Evolutionary conservation across 306 rosid genomes (phyloP).

Genomic region (Quercus berberidifolia): DNA sequence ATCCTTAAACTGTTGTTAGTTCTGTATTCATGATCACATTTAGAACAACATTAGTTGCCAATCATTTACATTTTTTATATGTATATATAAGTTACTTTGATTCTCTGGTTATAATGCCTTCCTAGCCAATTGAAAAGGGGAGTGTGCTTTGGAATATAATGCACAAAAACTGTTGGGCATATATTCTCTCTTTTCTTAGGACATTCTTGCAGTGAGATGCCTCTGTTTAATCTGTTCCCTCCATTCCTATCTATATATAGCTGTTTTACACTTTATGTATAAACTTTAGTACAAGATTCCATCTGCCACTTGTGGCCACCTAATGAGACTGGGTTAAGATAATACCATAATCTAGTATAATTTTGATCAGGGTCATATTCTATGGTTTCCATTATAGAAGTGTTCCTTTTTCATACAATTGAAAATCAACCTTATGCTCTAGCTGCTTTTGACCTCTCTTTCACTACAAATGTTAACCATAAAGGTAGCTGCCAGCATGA

Average conservation of each 20-base stretch:
- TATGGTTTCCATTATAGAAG: not conserved
- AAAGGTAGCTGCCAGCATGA: not conserved
- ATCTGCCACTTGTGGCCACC: not conserved
- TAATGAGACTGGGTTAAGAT: not conserved
- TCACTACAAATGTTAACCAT: not conserved
- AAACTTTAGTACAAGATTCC: not conserved
- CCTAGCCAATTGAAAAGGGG: not conserved
- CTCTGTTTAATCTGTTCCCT: not conserved
- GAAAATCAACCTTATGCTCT: not conserved
- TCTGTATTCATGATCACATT: not conserved
- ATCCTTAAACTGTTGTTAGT: not conserved
- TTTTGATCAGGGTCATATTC: not conserved
- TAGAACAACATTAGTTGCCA: not conserved
- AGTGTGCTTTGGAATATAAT: not conserved
- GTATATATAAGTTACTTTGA: not conserved
- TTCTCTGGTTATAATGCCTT: not conserved
- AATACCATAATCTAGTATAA: not conserved
- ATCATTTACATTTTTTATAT: not conserved
- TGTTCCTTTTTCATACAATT: no score
- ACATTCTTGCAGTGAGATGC: not conserved
- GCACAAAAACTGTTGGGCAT: not conserved
- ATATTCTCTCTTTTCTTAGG: not conserved
- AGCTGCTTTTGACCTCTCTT: not conserved
- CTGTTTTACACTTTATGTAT: not conserved
- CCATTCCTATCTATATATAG: not conserved